Conservation (phyloP, 192 early-diverging fungal genomes). For the Coemansia sp. region DNA sequence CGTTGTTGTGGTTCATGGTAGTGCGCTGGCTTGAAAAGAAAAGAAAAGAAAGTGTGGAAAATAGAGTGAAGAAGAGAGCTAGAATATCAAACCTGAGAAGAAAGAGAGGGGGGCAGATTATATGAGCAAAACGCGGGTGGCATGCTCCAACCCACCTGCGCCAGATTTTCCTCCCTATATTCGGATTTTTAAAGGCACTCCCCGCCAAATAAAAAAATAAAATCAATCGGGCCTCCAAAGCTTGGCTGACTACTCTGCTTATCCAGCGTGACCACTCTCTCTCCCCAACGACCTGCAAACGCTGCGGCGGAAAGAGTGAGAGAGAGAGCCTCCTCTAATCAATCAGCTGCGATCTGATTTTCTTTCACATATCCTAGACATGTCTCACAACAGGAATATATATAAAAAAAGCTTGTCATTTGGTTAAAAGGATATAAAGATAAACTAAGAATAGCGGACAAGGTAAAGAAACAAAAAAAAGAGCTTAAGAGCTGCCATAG, state of each 20-base stretch:
- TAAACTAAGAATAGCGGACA: not conserved
- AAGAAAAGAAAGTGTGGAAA: not conserved
- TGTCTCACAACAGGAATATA: too few relatives aligned
- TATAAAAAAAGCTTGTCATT: not conserved
- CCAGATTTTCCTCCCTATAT: not conserved
- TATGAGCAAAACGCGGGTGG: not conserved
- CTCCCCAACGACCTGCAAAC: not conserved
- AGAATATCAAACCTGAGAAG: too few relatives aligned
- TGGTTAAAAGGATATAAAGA: not conserved
- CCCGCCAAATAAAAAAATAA: not conserved
- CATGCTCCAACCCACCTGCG: not conserved
- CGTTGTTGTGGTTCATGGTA: conserved; percentile 5
- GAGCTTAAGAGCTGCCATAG: not conserved
- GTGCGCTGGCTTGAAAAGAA: conserved; percentile 1
- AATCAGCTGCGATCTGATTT: not conserved
- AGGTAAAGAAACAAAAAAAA: not conserved
- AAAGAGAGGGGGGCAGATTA: not conserved
- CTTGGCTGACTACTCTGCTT: not conserved
- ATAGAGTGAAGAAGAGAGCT: not conserved
- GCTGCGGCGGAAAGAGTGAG: not conserved
- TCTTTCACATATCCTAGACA: not conserved
- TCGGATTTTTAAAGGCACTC: not conserved
- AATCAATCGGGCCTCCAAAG: not conserved
- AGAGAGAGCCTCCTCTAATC: not conserved
- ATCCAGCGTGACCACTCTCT: not conserved